Base-by-base conservation (phyloP, 495 filamentous ascomycete genomes). In the Aspergillus nidulans region DNA sequence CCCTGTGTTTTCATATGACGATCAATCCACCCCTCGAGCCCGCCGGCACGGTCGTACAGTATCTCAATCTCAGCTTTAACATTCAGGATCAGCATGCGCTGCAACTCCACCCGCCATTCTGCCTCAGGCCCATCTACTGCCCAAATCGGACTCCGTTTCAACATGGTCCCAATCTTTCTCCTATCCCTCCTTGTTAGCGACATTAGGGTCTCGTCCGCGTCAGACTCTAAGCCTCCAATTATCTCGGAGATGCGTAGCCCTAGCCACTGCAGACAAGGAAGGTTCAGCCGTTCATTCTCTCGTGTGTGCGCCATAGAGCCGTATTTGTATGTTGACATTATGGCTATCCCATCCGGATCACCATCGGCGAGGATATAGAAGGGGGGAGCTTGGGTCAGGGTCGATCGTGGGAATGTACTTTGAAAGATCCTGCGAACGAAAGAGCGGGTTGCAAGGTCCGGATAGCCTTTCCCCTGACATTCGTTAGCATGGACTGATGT, bases 51-150 rank as follows among this genome's bases (percentile, higher is more conserved):
- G 15, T 39, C 74, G 55, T 90, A 89, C 49, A 96, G 73, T 8
- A 88, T 76, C 71, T 98, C 89, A 56, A 94, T 92, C 70, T 98
- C 94, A 2, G 86, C 89, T 66, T 98, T 98, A 48, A 90, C 55
- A 60, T 89, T 88, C 48, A 95, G 63, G 74, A 95, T 82, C 43
- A 97, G 66, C 91, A 97, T 97, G 4, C 79, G 68, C 70, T 95
- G 92, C 58, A 97, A 63, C 62, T 94, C 89, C 10, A 65, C 62
- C 41, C 80, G 76, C 73, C 84, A 85, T 25, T 81, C 77, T 1
- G 49, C 52, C 60, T 85, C 78, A 0, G 70, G 69, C 7, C 77
- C 81, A 53, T 70, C 67, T 39, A 72, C 74, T 8, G 65, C 67
- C 63, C 77, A 77, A 1, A 76, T 69, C 19, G 74, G 73, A 24